Percentiles rank a stretch among this genome's conserved stretches.
These are phyloP conservation scores for Venturia oleaginea DNA, from an alignment of 2,329 filamentous ascomycete species.

Conservation along the genomic window DNA sequence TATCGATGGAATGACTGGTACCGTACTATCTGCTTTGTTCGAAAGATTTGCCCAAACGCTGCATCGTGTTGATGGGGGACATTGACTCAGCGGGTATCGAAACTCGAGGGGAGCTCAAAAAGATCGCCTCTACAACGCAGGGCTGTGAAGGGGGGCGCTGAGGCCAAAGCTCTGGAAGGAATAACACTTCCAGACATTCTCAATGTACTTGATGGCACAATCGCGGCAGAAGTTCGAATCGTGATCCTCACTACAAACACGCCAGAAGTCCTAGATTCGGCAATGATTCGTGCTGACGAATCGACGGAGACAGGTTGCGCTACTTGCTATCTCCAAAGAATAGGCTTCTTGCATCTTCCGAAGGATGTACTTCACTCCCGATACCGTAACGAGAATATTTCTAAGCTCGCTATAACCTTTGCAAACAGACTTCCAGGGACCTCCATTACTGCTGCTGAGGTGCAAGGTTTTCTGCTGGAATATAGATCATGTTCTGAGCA, in stretches of 20 bases:
- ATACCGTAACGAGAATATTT: conserved; percentile 14
- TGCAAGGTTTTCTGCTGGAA: conserved; percentile 16
- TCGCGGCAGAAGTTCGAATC: conserved; percentile 19
- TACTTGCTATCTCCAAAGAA: neutral
- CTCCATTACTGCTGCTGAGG: conserved; percentile 25
- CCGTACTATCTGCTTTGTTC: conserved; percentile 56
- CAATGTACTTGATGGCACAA: conserved; percentile 20
- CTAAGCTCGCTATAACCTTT: conserved; percentile 21
- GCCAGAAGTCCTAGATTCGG: conserved; percentile 19
- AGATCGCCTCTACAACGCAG: neutral
- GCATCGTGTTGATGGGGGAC: conserved; percentile 66
- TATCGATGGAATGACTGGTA: conserved; percentile 61
- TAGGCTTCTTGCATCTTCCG: neutral
- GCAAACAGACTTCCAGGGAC: conserved; percentile 21
- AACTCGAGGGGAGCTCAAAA: neutral
- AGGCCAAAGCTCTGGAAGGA: neutral
- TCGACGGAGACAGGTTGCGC: conserved; percentile 16
- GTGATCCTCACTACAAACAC: conserved; percentile 24
- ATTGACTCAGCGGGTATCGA: conserved; percentile 42
- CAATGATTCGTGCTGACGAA: conserved; percentile 19
- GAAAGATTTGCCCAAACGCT: conserved; percentile 57
- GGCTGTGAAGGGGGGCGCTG: neutral
- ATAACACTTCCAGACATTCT: conserved; percentile 18
- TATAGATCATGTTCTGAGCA: neutral
- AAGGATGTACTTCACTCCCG: neutral